Evolutionary conservation across 371 early-diverging fungal genomes (phyloP), one percentile per base, ranked within the genome.

Genomic region (Mortierella sp.): DNA sequence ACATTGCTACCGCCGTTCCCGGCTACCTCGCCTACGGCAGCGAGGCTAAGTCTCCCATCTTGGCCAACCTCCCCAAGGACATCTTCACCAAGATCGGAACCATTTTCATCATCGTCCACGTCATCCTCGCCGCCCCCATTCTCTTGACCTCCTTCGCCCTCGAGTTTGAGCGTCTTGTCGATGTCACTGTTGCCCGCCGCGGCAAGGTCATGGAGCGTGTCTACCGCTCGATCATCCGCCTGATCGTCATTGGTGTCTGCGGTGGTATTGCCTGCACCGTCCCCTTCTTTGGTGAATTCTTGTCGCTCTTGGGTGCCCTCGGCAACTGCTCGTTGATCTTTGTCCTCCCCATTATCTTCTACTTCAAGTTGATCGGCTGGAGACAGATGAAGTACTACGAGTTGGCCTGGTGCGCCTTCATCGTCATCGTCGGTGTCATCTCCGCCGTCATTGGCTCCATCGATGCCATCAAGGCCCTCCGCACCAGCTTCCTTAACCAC

Each of bases 1-100:
- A 97, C 80, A 71, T 94, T 43, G 70, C 92, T 47, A 92, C 94
- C 26, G 96, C 95, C 55, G 87, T 90, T 45, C 89, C 93, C 43
- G 96, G 96, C n/a, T 97, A 97, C 80, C 89, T 90, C 53, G 89
- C 95, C 29, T 97, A 95, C 80, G 97, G 97, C 55, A 79, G 86
- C 61, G 26, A 58, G 10, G 91, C 93, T 34, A 50, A 76, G 39
- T 92, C 91, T 5, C 96, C 97, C 26, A 91, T 96, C 58, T 88
- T 94, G 58, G 80, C 87, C 68, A 93, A 88, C 73, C 86, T 97
- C 34, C 95, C 95, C 24, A 50, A 85, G 0, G 95, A 92, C 45
- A 85, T 86, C 41, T 88, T 91, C 53, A 86, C 91, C 16, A 92
- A 87, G 29, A 78, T 92, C 40, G 94, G 95, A 29, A 91, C 93